Percentiles rank a stretch among this genome's conserved stretches.
phyloP scores from a whole-genome alignment of 2,329 filamentous ascomycete genomes.

The Tolypocladium capitatum region DNA sequence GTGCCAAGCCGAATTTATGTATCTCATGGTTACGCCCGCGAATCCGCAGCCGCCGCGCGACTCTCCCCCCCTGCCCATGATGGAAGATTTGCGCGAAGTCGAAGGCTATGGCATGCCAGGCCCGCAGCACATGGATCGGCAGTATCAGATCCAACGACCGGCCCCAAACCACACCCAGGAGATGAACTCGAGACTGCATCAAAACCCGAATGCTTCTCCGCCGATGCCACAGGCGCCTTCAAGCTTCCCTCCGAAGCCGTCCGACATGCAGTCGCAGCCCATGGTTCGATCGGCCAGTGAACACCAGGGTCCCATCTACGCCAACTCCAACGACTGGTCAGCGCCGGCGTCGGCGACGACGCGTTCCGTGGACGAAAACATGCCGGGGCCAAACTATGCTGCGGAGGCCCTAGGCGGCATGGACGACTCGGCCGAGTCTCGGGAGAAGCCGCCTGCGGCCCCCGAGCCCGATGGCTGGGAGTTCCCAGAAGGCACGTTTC shows the following conservation, averaged over 20 bases:
- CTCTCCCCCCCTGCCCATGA: conserved; percentile 42
- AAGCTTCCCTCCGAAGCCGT: conserved; percentile 18
- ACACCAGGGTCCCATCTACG: conserved; percentile 27
- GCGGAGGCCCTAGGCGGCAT: conserved; percentile 24
- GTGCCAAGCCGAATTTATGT: conserved; percentile 53
- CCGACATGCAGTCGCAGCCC: conserved; percentile 31
- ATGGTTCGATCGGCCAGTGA: conserved; percentile 42
- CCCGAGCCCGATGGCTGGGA: conserved; percentile 73
- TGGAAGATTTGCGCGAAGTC: conserved; percentile 45
- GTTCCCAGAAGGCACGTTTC: conserved; percentile 67
- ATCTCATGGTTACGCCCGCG: conserved; percentile 53
- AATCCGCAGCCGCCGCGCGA: conserved; percentile 54
- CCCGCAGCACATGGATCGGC: conserved; percentile 26
- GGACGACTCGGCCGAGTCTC: conserved; percentile 27
- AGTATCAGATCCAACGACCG: conserved; percentile 25
- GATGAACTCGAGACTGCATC: conserved; percentile 37
- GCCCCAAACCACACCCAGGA: conserved; percentile 46
- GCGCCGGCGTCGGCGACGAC: conserved; percentile 19
- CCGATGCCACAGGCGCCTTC: conserved; percentile 28
- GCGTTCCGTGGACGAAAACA: conserved; percentile 20
- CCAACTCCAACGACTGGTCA: conserved; percentile 22
- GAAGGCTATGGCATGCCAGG: conserved; percentile 36
- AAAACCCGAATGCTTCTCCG: conserved; percentile 46
- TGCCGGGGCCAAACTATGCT: conserved; percentile 21
- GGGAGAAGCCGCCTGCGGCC: conserved; percentile 30